A percentile compares a stretch with the other conserved stretches of the same genome.
These are phyloP conservation scores for Crithidia acanthocephali DNA, from an alignment of 208 protist species.

Conservation along the genomic window DNA sequence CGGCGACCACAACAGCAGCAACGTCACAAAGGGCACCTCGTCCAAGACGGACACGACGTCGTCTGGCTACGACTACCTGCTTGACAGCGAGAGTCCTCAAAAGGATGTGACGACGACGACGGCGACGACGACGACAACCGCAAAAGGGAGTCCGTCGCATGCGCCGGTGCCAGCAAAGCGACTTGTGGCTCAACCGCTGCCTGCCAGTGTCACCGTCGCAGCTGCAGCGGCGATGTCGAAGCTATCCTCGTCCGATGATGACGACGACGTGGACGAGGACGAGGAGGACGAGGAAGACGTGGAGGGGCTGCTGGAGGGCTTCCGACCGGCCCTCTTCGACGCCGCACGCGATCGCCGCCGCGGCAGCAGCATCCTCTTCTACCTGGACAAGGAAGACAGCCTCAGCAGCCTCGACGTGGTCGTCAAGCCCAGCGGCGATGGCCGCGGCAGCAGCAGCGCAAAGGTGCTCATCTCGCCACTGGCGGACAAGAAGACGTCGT, in stretches of 20 bases:
- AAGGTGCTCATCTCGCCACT: neutral
- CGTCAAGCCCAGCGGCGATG: conserved; percentile 3
- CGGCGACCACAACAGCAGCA: no score
- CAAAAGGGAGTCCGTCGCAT: neutral
- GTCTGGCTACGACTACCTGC: conserved; percentile 4
- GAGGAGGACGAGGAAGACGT: conserved; percentile 36
- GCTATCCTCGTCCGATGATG: conserved; percentile 15
- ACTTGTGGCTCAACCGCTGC: neutral
- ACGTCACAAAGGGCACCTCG: neutral
- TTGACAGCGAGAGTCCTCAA: neutral
- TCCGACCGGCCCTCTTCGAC: conserved; percentile 48
- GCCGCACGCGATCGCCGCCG: conserved; percentile 16
- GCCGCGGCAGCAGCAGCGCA: neutral
- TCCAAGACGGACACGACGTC: neutral
- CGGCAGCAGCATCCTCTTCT: conserved; percentile 46
- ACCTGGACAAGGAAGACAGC: conserved; percentile 41
- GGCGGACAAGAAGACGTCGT: neutral
- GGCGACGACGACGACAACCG: neutral
- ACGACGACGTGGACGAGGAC: conserved; percentile 20
- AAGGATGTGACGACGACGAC: neutral
- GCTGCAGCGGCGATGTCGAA: neutral
- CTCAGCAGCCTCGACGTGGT: conserved; percentile 34
- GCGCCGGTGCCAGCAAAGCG: conserved; percentile 6
- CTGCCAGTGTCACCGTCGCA: neutral
- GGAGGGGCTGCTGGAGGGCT: conserved; percentile 43